phyloP scores from a whole-genome alignment of 352 stramenopile genomes.

The Thraustochytrium striatum region DNA sequence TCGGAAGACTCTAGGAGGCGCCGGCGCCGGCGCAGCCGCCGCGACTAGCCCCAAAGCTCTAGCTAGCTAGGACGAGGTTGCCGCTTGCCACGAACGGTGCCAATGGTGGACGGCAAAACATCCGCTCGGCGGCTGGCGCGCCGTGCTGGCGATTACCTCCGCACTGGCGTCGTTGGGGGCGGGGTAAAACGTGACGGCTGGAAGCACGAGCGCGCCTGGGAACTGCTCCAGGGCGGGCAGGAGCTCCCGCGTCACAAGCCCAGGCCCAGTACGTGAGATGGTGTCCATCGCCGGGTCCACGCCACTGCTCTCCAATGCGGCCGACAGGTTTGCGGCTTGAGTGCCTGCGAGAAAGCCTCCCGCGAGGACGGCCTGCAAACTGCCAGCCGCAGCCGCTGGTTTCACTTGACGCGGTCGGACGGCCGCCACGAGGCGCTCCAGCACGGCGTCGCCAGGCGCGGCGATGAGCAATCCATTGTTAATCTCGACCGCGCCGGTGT shows the following conservation, averaged over 20 bases:
- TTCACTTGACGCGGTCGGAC: neutral
- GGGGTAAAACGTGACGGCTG: slow-evolving; percentile 57
- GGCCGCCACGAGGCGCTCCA: neutral
- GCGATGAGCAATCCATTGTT: slow-evolving; percentile 65
- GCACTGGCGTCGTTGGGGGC: slow-evolving; percentile 55
- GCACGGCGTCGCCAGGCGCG: neutral
- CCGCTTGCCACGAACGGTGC: slow-evolving; percentile 55
- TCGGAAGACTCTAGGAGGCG: neutral
- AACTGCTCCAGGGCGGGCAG: slow-evolving; percentile 47
- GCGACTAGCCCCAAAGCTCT: too few species aligned
- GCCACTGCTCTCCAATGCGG: slow-evolving; percentile 1
- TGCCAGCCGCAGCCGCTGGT: neutral
- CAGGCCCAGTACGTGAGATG: slow-evolving; percentile 61
- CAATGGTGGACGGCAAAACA: slow-evolving; percentile 61
- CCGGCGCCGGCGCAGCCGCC: neutral
- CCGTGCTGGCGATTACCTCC: neutral
- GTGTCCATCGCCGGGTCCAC: slow-evolving; percentile 54
- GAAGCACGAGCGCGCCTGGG: slow-evolving; percentile 53
- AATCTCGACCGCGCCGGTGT: slow-evolving; percentile 66
- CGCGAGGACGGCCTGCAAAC: neutral
- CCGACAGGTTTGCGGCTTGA: neutral
- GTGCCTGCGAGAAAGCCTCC: neutral
- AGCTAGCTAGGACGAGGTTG: too few species aligned
- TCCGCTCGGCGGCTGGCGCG: slow-evolving; percentile 26
- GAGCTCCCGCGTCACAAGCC: slow-evolving; percentile 61